phyloP scores from a whole-genome alignment of 345 rosid genomes.

The Eucalyptus albens region DNA sequence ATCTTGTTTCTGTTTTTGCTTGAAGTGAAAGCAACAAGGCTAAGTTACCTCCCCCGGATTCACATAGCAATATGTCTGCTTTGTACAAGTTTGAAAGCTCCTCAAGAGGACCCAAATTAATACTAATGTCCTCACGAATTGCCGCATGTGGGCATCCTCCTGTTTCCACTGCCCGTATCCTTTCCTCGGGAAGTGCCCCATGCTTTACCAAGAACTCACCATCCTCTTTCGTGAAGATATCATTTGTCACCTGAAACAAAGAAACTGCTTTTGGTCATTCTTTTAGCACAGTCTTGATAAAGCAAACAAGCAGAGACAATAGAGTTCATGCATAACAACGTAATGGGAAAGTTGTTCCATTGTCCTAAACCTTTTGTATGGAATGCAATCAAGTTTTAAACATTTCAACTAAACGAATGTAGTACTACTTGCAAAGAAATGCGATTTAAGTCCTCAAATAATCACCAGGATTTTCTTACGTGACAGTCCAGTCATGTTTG shows the following conservation, averaged over 20 bases:
- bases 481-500: background rate
- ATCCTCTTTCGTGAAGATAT: slow-evolving; percentile 95
- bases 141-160: slow-evolving; percentile 99
- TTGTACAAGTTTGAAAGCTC: slow-evolving; percentile 82
- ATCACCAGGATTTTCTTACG: background rate
- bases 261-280: background rate
- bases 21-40: background rate
- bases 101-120: slow-evolving; percentile 94
- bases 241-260: slow-evolving; percentile 75
- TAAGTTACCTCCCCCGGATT: slow-evolving; percentile 85
- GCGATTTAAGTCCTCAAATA: background rate
- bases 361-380: background rate
- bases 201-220: slow-evolving; percentile 91
- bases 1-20: background rate
- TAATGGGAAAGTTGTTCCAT: background rate
- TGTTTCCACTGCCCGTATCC: slow-evolving; percentile 90
- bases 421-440: background rate
- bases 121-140: slow-evolving; percentile 95
- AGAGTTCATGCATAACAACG: background rate
- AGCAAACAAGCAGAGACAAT: background rate
- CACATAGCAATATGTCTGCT: slow-evolving; percentile 86
- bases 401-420: background rate
- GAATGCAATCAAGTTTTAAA: background rate
- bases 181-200: slow-evolving; percentile 86
- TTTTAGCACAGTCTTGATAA: background rate